Evolutionary conservation across 2,329 filamentous ascomycete genomes (phyloP), one percentile per base, ranked within the genome.

Genomic region (Emericellopsis cladophorae): DNA sequence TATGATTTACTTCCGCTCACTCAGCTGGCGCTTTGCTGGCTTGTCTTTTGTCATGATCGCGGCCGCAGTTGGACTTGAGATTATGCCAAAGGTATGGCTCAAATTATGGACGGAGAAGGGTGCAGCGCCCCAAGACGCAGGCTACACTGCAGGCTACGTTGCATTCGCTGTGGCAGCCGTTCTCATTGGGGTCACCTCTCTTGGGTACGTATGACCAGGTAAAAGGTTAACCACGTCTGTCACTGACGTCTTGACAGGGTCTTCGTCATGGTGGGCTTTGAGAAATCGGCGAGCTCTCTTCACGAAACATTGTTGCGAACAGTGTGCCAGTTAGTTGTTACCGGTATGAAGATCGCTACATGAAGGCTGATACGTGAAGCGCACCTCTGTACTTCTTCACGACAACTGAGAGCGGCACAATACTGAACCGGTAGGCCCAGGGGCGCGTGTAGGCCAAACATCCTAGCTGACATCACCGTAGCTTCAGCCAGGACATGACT

Each of bases 401-500:
- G 1, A 40, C 46, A 3, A 59, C 54, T 3, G 60, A 65, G 37
- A 46, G 51, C 5, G 60, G 61, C 1, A 39, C 53, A 2, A 59
- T 56, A 4, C 50, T 58, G 18, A 65, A 64, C 36, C 44, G 61
- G 57, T 59, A 45, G 46, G 44, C 46, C 14, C 3, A 9, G 10
- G 9, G 2, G 1, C 26, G 21, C 8, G 12, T 6, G 1, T 34
- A 15, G 38, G n/a, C 4, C 15, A 11, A 12, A 31, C 6, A 22
- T 12, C 6, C 14, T 22, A 2, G 37, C 18, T 40, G 3, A 29
- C 53, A 53, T 38, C 60, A 64, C 0, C 41, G 36, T 31, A 60
- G 62, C 38, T 67, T 68, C 40, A 63, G 57, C 15, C 61, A 67
- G 47, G 65, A 68, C 22, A 61, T 67, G 31, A 54, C 59, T 31